Evolutionary conservation across 441 rosid species (phyloP), one percentile per base, ranked within the genome.

Genomic region (Codiaeum variegatum): DNA sequence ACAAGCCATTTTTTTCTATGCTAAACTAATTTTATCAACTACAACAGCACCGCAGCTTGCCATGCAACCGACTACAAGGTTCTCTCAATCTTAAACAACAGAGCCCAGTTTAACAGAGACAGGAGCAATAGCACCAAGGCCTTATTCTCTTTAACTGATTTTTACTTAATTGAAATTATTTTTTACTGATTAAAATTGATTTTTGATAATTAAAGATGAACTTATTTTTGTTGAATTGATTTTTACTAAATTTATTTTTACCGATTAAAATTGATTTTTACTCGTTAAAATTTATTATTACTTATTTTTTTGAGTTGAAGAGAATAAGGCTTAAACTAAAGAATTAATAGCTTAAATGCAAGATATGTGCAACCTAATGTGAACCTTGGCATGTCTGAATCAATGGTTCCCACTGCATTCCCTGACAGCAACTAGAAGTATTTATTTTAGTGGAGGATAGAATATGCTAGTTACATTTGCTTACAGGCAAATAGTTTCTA

Each of bases 31-130:
- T 67, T 29, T 24, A 58, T 13, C 8, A 23, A 6, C 16, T 18
- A 66, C 32, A 34, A 26, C 15, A 18, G 23, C 28, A 13, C 24
- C n/a, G 29, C 1, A 61, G 76, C 73, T 70, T 42, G 75, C 61
- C 44, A 46, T 7, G 0, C 9, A n/a, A 34, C 38, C 70, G 51
- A 56, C 23, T 18, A 19, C 7, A 62, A 51, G 11, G 54, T 42
- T 52, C 44, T 29, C 44, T 54, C 18, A 6, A 36, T 29, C 29
- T 21, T 28, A 38, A 13, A 64, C 38, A 66, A 15, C 12, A 29
- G 11, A 60, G 38, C 18, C n/a, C 21, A 60, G 40, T 60, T 16
- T 0, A 21, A 10, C 2, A 52, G 1, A 23, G 8, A 47, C 7
- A 7, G 36, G 23, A 49, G 66, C 10, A 23, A 3, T 9, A 40